These are phyloP conservation scores for Selenicereus undatus DNA, from an alignment of 148 eudicot genomes.

Conservation along the genomic window DNA sequence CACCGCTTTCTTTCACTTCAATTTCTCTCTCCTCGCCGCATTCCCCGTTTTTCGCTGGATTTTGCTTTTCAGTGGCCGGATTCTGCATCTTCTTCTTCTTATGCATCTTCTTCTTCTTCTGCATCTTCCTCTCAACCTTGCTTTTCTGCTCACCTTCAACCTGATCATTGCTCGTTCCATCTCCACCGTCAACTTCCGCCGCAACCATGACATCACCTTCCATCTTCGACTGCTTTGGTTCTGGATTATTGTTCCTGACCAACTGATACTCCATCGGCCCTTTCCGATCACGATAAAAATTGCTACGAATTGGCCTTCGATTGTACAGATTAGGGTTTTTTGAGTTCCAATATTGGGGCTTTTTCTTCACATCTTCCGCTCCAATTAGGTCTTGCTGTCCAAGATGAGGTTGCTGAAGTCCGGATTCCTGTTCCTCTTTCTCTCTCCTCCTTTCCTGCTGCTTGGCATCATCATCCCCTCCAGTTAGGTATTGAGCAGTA, in stretches of 20 bases:
- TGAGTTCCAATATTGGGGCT: neutral
- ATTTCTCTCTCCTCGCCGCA: neutral
- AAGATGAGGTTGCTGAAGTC: neutral
- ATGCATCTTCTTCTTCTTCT: neutral
- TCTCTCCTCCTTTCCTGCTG: neutral
- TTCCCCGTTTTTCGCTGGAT: neutral
- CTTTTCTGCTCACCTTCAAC: neutral
- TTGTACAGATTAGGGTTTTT: constrained; percentile 6
- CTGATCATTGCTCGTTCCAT: neutral
- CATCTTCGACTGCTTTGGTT: neutral
- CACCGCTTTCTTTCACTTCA: neutral
- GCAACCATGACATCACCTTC: neutral
- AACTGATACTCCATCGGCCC: neutral
- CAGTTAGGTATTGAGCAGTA: neutral
- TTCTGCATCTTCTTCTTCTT: neutral
- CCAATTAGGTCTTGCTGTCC: neutral
- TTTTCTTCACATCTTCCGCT: too few relatives aligned
- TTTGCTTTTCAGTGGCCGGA: neutral
- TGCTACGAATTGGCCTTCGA: neutral
- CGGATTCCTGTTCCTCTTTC: neutral
- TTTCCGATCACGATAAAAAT: neutral
- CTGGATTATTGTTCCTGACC: neutral
- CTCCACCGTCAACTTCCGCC: neutral
- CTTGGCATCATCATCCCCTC: neutral
- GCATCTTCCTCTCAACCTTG: neutral